Percentiles rank a stretch among this genome's conserved stretches.
These are phyloP conservation scores for Euphorbia corollata DNA, from an alignment of 441 rosid species.

Conservation along the genomic window DNA sequence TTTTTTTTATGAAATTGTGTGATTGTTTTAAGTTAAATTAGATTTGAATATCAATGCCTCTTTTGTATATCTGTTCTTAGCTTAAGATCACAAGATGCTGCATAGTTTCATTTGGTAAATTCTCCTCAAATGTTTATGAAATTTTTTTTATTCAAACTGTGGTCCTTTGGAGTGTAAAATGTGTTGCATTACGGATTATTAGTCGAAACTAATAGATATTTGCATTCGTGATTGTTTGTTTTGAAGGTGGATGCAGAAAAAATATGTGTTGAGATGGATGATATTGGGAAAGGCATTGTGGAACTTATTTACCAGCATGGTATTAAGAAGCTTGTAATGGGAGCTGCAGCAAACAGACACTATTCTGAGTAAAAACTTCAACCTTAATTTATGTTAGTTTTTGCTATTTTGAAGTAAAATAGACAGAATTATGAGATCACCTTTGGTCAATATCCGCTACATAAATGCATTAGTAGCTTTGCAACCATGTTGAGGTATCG, in stretches of 20 bases:
- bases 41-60: not conserved
- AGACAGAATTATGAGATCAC: not conserved
- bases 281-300: slow-evolving; percentile 51
- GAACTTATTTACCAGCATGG: slow-evolving; percentile 37
- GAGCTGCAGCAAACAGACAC: slow-evolving; percentile 57
- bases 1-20: no score
- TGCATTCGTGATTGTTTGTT: not conserved
- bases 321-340: slow-evolving; percentile 68
- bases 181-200: not conserved
- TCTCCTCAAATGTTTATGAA: not conserved
- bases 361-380: slow-evolving; percentile 39
- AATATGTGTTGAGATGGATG: slow-evolving; percentile 28
- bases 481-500: not conserved
- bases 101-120: not conserved
- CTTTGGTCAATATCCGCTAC: not conserved
- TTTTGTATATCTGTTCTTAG: not conserved
- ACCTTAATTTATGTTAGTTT: not conserved
- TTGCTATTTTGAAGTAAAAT: not conserved
- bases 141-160: not conserved
- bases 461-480: not conserved
- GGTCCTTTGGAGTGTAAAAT: not conserved
- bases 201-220: not conserved
- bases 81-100: not conserved
- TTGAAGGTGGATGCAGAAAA: slow-evolving; percentile 45
- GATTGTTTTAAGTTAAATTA: not conserved